Evolutionary conservation across 108 stramenopile genomes (phyloP), one percentile per base, ranked within the genome.

Genomic region (Skeletonema potamos): DNA sequence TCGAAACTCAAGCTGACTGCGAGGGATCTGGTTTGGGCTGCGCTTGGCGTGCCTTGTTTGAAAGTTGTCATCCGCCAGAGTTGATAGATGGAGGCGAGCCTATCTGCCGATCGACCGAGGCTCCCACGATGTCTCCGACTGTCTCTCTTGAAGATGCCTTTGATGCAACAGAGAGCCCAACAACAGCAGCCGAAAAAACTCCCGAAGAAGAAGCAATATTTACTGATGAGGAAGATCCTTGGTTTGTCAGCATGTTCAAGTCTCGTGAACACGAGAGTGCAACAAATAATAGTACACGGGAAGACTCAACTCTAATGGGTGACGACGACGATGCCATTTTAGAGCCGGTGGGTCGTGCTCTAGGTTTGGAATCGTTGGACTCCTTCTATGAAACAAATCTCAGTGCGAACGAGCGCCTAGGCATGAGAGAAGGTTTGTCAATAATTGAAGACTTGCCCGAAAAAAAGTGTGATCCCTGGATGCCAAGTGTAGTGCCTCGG

Each of bases 41-140:
- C 30, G 44, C 48, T 18, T 67, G 76, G 81, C 55, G 76, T 13
- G 51, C 28, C 20, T 37, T 77, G 22, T 73, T 69, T 37, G 58
- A 68, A 12, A 36, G 70, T 66, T 86, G 85, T 64, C 78, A 82
- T 32, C 78, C 85, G 1, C 84, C 87, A 26, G 84, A 88, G 41
- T 36, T 82, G 58, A 84, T 88, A 36, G 81, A 86, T 71, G 84
- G 79, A 27, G 62, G 79, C 34, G 74, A 74, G n/a, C 84, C 86
- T 1, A 86, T 86, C 64, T 85, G 84, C 41, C 41, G 71, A n/a
- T 57, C 69, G 6, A 85, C 84, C 10, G 66, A 80, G 26, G 82
- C 77, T 7, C 84, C 86, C 2, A 85, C 84, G 4, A 82, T 83
- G 71, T 48, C 84, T 2, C 84, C 86, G 10, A 80, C 86, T 2